These are phyloP conservation scores for Thuidium tamariscinum DNA, from an alignment of 225 moss, liverwort and hornwort species.

Conservation along the genomic window DNA sequence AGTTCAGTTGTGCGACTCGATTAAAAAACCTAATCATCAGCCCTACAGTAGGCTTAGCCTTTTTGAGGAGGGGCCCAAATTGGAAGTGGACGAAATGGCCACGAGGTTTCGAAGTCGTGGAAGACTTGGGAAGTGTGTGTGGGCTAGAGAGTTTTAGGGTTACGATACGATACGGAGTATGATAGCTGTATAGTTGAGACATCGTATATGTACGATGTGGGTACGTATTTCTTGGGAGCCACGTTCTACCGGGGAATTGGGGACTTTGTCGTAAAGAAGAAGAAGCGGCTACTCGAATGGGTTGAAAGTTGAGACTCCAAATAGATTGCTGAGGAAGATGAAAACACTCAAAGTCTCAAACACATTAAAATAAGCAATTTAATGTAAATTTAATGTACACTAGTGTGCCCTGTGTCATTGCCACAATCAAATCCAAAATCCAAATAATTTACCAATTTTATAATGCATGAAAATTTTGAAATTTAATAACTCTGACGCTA, in stretches of 20 bases:
- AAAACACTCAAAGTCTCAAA: too few relatives aligned
- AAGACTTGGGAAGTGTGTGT: neutral
- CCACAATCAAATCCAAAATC: too few relatives aligned
- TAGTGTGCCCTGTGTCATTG: too few relatives aligned
- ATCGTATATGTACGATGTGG: neutral
- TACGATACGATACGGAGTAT: neutral
- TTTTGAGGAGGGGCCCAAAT: neutral
- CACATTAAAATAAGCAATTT: neutral
- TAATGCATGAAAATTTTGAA: too few relatives aligned
- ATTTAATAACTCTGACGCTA: too few relatives aligned
- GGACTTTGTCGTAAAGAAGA: neutral
- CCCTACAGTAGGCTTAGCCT: neutral
- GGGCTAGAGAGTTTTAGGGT: neutral
- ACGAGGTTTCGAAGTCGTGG: neutral
- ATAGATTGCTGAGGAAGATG: neutral
- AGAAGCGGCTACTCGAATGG: neutral
- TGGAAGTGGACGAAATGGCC: neutral
- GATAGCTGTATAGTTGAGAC: rapidly evolving
- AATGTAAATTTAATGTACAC: too few relatives aligned
- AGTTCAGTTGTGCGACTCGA: neutral
- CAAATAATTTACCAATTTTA: too few relatives aligned
- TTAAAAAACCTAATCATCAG: neutral
- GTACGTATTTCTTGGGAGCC: neutral
- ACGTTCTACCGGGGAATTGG: too few relatives aligned
- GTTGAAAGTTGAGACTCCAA: neutral